Evolutionary conservation across 805 yeast genomes (phyloP).

Genomic region (Teunomyces panamensis): DNA sequence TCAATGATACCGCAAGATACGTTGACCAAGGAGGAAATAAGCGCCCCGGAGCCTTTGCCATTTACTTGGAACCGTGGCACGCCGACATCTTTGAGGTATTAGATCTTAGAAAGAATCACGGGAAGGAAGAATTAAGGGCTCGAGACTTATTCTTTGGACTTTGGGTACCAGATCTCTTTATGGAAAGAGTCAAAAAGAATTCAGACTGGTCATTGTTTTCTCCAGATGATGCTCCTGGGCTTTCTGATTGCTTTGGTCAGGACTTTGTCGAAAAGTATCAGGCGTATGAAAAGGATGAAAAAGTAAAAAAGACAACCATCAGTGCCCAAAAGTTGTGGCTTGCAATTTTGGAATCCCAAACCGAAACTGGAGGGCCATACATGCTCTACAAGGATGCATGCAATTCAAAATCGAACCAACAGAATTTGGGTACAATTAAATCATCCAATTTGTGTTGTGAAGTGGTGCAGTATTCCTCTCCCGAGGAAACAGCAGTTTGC

Average conservation of each 20-base stretch:
- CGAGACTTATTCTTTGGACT: conserved; percentile 90
- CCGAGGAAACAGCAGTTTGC: conserved; percentile 95
- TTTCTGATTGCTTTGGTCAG: conserved; percentile 78
- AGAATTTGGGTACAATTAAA: conserved; percentile 88
- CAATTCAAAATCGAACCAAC: conserved; percentile 82
- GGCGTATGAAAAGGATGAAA: conserved; percentile 70
- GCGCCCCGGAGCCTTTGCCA: conserved; percentile 95
- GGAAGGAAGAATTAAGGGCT: conserved; percentile 90
- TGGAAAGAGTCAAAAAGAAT: conserved; percentile 80
- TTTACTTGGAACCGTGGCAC: conserved; percentile 97
- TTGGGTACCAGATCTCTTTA: conserved; percentile 94
- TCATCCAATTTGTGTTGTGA: conserved; percentile 95
- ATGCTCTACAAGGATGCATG: conserved; percentile 92
- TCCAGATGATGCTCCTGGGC: conserved; percentile 85
- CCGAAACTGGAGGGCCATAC: conserved; percentile 96
- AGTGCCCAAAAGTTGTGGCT: conserved; percentile 92
- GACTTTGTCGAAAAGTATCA: conserved; percentile 73
- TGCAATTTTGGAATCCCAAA: conserved; percentile 85
- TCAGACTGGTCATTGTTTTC: conserved; percentile 88
- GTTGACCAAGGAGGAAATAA: conserved; percentile 99
- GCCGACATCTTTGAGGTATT: conserved; percentile 83
- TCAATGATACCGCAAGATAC: conserved; percentile 92
- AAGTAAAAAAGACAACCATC: conserved; percentile 48
- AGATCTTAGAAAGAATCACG: conserved; percentile 88
- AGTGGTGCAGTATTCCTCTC: conserved; percentile 85